A percentile compares a stretch with the other conserved stretches of the same genome.
These are phyloP conservation scores for Cladosporium sphaerospermum DNA, from an alignment of 2,329 filamentous ascomycete genomes.

Conservation along the genomic window DNA sequence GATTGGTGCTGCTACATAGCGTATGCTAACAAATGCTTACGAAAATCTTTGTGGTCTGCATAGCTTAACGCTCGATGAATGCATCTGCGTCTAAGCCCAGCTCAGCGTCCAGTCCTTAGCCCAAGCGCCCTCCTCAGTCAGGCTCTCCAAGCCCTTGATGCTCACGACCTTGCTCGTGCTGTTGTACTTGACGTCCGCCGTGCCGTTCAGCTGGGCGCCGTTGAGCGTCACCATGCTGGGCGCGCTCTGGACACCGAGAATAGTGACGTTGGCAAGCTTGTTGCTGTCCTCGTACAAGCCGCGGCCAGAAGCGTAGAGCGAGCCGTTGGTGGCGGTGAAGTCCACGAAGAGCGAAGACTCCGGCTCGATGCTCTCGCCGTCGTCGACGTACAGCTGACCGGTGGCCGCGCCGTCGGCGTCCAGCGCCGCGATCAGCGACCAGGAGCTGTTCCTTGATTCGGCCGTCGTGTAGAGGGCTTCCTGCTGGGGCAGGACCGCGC, in stretches of 20 bases:
- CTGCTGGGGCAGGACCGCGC: conserved; percentile 61
- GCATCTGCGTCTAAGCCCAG: neutral
- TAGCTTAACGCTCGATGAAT: too few species aligned
- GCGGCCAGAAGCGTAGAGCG: conserved; percentile 43
- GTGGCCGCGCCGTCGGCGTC: conserved; percentile 48
- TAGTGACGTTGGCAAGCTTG: conserved; percentile 54
- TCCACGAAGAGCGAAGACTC: conserved; percentile 50
- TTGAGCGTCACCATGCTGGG: conserved; percentile 48
- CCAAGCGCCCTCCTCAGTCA: conserved; percentile 52
- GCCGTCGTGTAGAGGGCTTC: conserved; percentile 62
- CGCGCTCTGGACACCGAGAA: conserved; percentile 49
- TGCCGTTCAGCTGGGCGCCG: conserved; percentile 11
- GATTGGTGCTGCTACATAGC: too few species aligned
- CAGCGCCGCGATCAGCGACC: conserved; percentile 61
- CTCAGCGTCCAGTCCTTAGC: conserved; percentile 49
- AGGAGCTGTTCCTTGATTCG: conserved; percentile 57
- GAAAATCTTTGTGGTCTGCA: too few species aligned
- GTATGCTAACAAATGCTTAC: too few species aligned
- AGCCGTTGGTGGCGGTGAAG: conserved; percentile 36
- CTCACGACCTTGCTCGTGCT: conserved; percentile 43
- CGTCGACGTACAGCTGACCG: conserved; percentile 65
- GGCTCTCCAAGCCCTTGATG: conserved; percentile 44
- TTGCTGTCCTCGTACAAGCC: conserved; percentile 54
- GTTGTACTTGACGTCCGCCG: conserved; percentile 41
- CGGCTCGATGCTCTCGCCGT: conserved; percentile 61